Percentiles rank a stretch among this genome's conserved stretches.
Evolutionary conservation across 225 moss, liverwort and hornwort species (phyloP).

Genomic region (Climacium dendroides): DNA sequence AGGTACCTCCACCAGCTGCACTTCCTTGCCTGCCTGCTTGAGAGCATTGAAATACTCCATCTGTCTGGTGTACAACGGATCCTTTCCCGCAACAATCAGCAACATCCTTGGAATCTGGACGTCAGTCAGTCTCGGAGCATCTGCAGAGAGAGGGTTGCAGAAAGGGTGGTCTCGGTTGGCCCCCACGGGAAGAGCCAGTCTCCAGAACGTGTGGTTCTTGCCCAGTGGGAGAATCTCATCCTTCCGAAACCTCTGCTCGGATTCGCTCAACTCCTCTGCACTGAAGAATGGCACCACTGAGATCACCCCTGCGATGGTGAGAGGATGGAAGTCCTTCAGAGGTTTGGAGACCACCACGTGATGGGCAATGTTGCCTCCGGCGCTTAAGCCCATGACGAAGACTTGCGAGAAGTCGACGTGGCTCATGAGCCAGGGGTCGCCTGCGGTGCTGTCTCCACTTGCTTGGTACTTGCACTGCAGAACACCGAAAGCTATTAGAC

Average conservation of each 20-base stretch:
- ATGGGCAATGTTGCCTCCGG: constrained; percentile 36
- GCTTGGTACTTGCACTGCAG: constrained; percentile 26
- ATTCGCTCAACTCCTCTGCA: constrained; percentile 11
- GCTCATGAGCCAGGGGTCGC: constrained; percentile 26
- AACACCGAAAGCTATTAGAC: neutral
- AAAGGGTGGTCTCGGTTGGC: constrained; percentile 30
- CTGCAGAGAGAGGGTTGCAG: constrained; percentile 16
- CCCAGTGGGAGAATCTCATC: constrained; percentile 11
- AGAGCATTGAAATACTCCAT: constrained; percentile 12
- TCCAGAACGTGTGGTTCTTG: constrained; percentile 11
- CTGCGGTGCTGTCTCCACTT: neutral
- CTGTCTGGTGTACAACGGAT: constrained; percentile 13
- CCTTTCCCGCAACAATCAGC: constrained; percentile 23
- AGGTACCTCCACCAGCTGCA: constrained; percentile 22
- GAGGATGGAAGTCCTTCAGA: neutral
- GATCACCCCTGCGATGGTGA: constrained; percentile 19
- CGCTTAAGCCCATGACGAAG: constrained; percentile 27
- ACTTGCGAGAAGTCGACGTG: constrained; percentile 19
- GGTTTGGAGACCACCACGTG: neutral
- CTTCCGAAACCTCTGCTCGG: constrained; percentile 1
- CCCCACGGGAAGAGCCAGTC: constrained; percentile 10
- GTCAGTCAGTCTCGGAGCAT: constrained; percentile 2
- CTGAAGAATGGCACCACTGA: constrained; percentile 25
- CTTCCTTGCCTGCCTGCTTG: constrained; percentile 12
- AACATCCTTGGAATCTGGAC: constrained; percentile 6